Percentiles rank a stretch among this genome's conserved stretches.
Conservation (phyloP, 345 rosid species). For the Rhizophora mangle region DNA sequence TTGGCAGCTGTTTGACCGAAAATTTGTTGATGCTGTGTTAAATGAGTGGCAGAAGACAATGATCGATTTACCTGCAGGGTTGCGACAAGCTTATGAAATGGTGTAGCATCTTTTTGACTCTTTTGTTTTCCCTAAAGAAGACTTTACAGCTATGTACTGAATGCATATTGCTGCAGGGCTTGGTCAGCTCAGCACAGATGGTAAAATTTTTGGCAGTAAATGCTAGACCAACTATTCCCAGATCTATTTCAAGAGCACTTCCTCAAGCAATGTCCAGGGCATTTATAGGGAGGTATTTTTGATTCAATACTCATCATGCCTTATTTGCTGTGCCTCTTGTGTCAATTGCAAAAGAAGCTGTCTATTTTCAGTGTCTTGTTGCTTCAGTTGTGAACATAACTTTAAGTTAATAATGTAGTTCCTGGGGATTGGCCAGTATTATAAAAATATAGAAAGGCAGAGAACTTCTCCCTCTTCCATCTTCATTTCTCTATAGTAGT, state of each 20-base stretch:
- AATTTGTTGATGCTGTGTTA: slow-evolving; percentile 87
- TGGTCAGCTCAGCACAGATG: slow-evolving; percentile 98
- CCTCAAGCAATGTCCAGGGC: slow-evolving; percentile 86
- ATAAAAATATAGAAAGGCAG: too few relatives aligned
- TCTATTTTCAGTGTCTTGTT: not conserved
- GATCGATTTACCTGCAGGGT: slow-evolving; percentile 95
- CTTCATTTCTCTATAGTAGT: too few relatives aligned
- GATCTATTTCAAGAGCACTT: slow-evolving; percentile 80
- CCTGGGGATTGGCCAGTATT: too few relatives aligned
- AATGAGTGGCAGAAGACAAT: slow-evolving; percentile 96
- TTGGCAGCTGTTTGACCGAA: slow-evolving; percentile 79
- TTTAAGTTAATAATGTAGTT: too few relatives aligned
- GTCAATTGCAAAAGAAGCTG: not conserved
- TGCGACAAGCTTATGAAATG: slow-evolving; percentile 98
- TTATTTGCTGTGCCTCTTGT: not conserved
- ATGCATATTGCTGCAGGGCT: slow-evolving; percentile 56
- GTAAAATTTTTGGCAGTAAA: slow-evolving; percentile 86
- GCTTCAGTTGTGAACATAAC: too few relatives aligned
- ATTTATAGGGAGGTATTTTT: slow-evolving; percentile 88
- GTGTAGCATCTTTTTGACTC: slow-evolving; percentile 30
- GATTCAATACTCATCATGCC: not conserved
- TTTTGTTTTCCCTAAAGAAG: slow-evolving; percentile 9
- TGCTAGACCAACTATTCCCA: slow-evolving; percentile 88
- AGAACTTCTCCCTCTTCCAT: too few relatives aligned
- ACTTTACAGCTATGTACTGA: slow-evolving; percentile 22